These are phyloP conservation scores for Dendrostoma leiphaemia DNA, from an alignment of 2,329 filamentous ascomycete genomes.

Conservation along the genomic window DNA sequence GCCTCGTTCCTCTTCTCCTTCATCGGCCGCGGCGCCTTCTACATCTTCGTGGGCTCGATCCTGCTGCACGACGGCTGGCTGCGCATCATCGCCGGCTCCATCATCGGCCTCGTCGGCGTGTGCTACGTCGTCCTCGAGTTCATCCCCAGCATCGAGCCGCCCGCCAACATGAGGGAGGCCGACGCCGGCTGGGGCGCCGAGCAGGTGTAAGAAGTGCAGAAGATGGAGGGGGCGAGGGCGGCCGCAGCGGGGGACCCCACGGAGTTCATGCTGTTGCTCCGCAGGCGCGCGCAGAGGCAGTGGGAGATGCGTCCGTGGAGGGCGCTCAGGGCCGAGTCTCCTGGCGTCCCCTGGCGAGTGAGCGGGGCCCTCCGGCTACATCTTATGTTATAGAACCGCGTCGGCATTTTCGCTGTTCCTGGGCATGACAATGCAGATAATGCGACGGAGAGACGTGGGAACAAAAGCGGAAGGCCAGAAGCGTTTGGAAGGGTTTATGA, in stretches of 20 bases:
- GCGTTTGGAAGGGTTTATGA: neutral
- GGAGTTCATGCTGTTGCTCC: neutral
- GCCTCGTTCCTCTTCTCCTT: slow-evolving; percentile 98
- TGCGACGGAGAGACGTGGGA: neutral
- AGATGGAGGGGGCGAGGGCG: too few relatives aligned
- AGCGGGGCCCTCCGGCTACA: too few relatives aligned
- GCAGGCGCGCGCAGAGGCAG: neutral
- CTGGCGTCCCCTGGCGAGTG: too few relatives aligned
- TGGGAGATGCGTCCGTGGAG: neutral
- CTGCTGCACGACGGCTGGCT: slow-evolving; percentile 67
- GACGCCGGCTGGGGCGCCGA: slow-evolving; percentile 75
- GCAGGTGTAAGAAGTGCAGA: slow-evolving; percentile 56
- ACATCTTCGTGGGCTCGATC: slow-evolving; percentile 90
- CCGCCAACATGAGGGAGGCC: slow-evolving; percentile 77
- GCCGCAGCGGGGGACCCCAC: too few relatives aligned
- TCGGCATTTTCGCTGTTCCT: too few relatives aligned
- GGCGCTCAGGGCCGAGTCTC: too few relatives aligned
- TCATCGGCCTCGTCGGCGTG: slow-evolving; percentile 76
- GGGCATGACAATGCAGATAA: too few relatives aligned
- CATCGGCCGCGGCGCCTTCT: slow-evolving; percentile 92
- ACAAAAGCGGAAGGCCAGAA: neutral
- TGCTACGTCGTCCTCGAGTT: slow-evolving; percentile 76
- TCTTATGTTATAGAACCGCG: too few relatives aligned
- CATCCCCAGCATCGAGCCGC: slow-evolving; percentile 75
- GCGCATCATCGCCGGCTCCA: slow-evolving; percentile 72